These are phyloP conservation scores for Comarum palustre DNA, from an alignment of 306 rosid species.

Conservation along the genomic window DNA sequence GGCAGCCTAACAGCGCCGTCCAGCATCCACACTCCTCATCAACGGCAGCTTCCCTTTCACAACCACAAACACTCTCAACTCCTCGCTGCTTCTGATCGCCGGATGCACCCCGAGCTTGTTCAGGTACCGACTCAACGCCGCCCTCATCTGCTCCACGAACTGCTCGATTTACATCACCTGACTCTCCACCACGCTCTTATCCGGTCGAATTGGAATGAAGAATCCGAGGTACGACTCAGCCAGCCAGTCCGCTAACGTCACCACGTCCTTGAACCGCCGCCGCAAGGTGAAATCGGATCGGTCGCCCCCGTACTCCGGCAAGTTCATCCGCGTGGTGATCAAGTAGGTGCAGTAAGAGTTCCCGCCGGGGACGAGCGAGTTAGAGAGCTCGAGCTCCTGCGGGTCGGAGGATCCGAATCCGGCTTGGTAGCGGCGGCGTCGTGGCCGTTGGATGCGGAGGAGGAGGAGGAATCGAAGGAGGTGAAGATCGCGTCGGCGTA, in stretches of 20 bases:
- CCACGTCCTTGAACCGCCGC: constrained; percentile 51
- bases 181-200: constrained; percentile 47
- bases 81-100: constrained; percentile 35
- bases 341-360: constrained; percentile 35
- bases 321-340: constrained; percentile 38
- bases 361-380: constrained; percentile 42
- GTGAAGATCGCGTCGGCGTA: constrained; percentile 42
- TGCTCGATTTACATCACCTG: constrained; percentile 41
- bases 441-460: constrained; percentile 34
- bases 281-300: constrained; percentile 43
- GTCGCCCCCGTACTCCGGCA: constrained; percentile 37
- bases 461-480: constrained; percentile 37
- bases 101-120: constrained; percentile 41
- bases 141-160: constrained; percentile 45
- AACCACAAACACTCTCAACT: constrained; percentile 34
- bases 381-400: constrained; percentile 33
- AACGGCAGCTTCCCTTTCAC: constrained; percentile 33
- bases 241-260: constrained; percentile 43
- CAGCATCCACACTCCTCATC: constrained; percentile 31
- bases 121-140: constrained; percentile 40
- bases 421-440: constrained; percentile 14
- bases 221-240: constrained; percentile 37
- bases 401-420: constrained; percentile 36
- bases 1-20: constrained; percentile 41
- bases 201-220: constrained; percentile 44